A percentile compares a stretch with the other conserved stretches of the same genome.
phyloP scores from a whole-genome alignment of 2,329 filamentous ascomycete genomes.

The Alternaria burnsii region DNA sequence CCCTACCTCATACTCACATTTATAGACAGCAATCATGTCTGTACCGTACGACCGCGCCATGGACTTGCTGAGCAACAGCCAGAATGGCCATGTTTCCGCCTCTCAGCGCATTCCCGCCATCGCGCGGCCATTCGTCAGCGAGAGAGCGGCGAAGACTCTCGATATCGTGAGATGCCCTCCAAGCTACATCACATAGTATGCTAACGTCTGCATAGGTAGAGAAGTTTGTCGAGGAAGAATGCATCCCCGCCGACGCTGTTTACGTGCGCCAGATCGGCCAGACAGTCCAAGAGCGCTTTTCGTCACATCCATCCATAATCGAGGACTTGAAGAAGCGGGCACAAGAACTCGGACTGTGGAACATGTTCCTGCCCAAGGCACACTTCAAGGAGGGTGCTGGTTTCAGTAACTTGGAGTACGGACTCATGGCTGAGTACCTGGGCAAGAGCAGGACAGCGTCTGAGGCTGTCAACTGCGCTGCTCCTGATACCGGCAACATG shows the following conservation, averaged over 20 bases:
- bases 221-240: slow-evolving; percentile 97
- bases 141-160: slow-evolving; percentile 81
- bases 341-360: slow-evolving; percentile 87
- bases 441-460: slow-evolving; percentile 81
- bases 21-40: slow-evolving; percentile 36
- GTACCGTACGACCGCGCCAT: slow-evolving; percentile 33
- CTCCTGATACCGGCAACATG: slow-evolving; percentile 95
- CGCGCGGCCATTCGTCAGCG: slow-evolving; percentile 74
- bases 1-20: neutral
- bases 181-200: rapidly evolving
- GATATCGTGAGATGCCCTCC: slow-evolving; percentile 66
- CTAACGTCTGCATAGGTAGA: slow-evolving; percentile 68
- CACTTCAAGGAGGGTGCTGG: slow-evolving; percentile 96
- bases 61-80: slow-evolving; percentile 46
- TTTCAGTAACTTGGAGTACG: slow-evolving; percentile 95
- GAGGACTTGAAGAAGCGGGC: slow-evolving; percentile 91
- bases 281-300: slow-evolving; percentile 76
- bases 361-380: slow-evolving; percentile 94
- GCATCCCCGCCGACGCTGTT: slow-evolving; percentile 75
- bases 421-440: slow-evolving; percentile 94
- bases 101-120: slow-evolving; percentile 66
- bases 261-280: slow-evolving; percentile 81
- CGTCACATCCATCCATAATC: slow-evolving; percentile 77
- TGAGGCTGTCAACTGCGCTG: slow-evolving; percentile 84
- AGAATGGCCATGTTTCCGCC: slow-evolving; percentile 54